These are phyloP conservation scores for Pythium monospermum DNA, from an alignment of 352 stramenopile species.

Conservation along the genomic window DNA sequence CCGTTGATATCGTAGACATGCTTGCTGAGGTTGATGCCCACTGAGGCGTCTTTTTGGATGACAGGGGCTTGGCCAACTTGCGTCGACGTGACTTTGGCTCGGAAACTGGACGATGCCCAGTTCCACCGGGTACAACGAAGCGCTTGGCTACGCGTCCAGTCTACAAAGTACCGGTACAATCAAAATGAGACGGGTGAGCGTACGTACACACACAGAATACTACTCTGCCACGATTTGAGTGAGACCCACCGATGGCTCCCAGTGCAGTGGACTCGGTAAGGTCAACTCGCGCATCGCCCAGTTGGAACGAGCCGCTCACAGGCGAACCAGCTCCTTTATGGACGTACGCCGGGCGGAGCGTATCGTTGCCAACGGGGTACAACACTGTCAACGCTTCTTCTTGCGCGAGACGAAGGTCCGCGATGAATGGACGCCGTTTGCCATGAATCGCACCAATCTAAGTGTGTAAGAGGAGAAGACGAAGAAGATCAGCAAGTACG, in stretches of 20 bases:
- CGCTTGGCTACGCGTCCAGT: slow-evolving; percentile 39
- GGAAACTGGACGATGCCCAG: slow-evolving; percentile 37
- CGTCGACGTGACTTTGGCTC: slow-evolving; percentile 17
- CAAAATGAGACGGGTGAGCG: too few species aligned
- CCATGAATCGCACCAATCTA: slow-evolving; percentile 14
- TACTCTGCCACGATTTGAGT: too few species aligned
- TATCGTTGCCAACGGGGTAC: slow-evolving; percentile 36
- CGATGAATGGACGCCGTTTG: slow-evolving; percentile 9
- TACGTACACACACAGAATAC: too few species aligned
- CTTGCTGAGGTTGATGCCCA: slow-evolving; percentile 44
- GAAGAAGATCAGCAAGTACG: background rate
- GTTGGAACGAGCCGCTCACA: slow-evolving; percentile 22
- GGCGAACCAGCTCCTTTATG: slow-evolving; percentile 35
- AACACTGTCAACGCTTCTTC: slow-evolving; percentile 34
- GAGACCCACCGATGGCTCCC: slow-evolving; percentile 25
- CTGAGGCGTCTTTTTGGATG: slow-evolving; percentile 9
- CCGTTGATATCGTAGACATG: slow-evolving; percentile 45
- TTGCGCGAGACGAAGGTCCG: slow-evolving; percentile 21
- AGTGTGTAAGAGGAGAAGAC: background rate
- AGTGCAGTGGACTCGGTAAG: slow-evolving; percentile 11
- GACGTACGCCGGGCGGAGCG: slow-evolving; percentile 35
- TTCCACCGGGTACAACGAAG: slow-evolving; percentile 38
- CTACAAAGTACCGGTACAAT: too few species aligned
- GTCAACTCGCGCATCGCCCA: slow-evolving; percentile 18
- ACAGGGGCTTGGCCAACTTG: background rate